Evolutionary conservation across 495 filamentous ascomycete genomes (phyloP).

Genomic region (Tuber borchii): DNA sequence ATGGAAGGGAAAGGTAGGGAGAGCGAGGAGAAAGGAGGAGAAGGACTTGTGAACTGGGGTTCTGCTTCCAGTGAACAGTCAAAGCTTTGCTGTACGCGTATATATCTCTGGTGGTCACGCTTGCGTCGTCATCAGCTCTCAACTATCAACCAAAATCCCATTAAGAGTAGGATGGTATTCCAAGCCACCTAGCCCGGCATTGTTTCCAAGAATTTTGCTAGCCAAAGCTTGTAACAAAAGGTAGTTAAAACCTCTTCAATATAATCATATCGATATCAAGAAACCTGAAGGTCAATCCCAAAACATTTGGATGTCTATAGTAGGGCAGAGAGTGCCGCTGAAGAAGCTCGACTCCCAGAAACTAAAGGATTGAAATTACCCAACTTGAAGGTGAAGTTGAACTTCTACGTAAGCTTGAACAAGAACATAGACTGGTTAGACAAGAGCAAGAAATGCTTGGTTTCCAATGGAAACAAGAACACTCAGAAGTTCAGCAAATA

Average conservation of each 20-base stretch:
- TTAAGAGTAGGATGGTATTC: no score
- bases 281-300: neutral
- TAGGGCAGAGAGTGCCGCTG: neutral
- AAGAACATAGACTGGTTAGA: neutral
- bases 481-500: conserved; percentile 23
- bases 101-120: no score
- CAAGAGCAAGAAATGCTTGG: conserved; percentile 16
- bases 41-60: no score
- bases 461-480: conserved; percentile 23
- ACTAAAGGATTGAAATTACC: neutral
- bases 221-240: conserved; percentile 20
- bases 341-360: neutral
- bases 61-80: no score
- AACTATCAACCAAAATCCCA: no score
- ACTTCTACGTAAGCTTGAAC: neutral
- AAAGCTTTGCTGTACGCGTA: no score
- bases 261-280: conserved; percentile 24
- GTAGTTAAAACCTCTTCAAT: conserved; percentile 22
- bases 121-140: no score
- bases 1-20: no score
- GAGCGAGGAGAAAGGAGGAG: no score
- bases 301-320: neutral
- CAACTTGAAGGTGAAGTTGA: neutral
- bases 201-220: conserved; percentile 20
- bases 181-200: conserved; percentile 25